Evolutionary conservation across 2,329 filamentous ascomycete genomes (phyloP).

Genomic region (Emmonsiellopsis sp.): DNA sequence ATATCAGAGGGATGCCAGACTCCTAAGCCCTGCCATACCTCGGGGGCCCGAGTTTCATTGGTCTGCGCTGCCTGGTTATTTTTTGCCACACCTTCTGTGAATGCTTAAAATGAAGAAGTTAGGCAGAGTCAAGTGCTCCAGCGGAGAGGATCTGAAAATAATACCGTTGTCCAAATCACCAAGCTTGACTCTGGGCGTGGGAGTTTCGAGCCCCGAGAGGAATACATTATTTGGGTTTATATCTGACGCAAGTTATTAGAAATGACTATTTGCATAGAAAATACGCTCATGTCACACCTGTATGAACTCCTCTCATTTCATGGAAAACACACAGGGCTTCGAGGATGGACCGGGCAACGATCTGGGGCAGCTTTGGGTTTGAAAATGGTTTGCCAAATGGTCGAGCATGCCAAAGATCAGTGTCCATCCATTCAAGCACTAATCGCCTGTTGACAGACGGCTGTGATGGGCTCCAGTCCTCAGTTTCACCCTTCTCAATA

Average conservation of each 20-base stretch:
- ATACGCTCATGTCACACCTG: slow-evolving; percentile 2
- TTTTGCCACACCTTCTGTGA: slow-evolving; percentile 6
- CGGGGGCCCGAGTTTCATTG: slow-evolving; percentile 7
- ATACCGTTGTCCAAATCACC: slow-evolving; percentile 9
- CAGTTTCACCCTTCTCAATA: slow-evolving; percentile 7
- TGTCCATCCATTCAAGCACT: slow-evolving; percentile 10
- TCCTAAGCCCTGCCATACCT: slow-evolving; percentile 8
- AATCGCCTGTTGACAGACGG: slow-evolving; percentile 8
- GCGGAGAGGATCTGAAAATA: neutral
- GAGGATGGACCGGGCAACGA: slow-evolving; percentile 8
- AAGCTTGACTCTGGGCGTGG: slow-evolving; percentile 6
- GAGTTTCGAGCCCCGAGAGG: slow-evolving; percentile 3
- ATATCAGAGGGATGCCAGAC: slow-evolving; percentile 10
- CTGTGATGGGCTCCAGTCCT: slow-evolving; percentile 6
- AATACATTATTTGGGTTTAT: slow-evolving; percentile 11
- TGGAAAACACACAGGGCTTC: slow-evolving; percentile 7
- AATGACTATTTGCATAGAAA: neutral
- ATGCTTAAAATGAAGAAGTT: neutral
- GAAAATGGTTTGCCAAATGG: slow-evolving; percentile 8
- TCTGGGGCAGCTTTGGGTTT: slow-evolving; percentile 8
- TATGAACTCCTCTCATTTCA: slow-evolving; percentile 5
- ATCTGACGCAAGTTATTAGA: neutral
- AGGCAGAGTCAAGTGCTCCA: neutral
- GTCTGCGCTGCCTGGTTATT: slow-evolving; percentile 5
- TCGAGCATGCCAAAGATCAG: slow-evolving; percentile 7